Evolutionary conservation across 495 filamentous ascomycete genomes (phyloP).

Genomic region (Bacidia gigantensis): DNA sequence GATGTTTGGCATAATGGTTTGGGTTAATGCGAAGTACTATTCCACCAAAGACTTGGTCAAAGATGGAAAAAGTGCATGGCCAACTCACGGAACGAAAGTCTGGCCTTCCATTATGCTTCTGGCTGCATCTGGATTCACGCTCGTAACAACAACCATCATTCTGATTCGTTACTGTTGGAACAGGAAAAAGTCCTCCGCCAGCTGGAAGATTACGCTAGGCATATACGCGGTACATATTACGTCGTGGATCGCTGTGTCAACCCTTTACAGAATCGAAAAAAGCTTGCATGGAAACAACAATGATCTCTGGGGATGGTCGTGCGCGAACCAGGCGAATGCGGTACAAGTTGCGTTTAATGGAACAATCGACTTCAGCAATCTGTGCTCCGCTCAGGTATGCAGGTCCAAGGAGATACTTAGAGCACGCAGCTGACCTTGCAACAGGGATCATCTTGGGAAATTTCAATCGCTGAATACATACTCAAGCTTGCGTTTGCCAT

Average conservation of each 20-base stretch:
- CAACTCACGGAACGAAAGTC: conserved; percentile 5
- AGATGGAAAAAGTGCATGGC: conserved; percentile 12
- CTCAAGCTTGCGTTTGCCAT: conserved; percentile 11
- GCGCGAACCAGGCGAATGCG: conserved; percentile 3
- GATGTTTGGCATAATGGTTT: conserved; percentile 12
- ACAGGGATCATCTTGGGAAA: conserved; percentile 10
- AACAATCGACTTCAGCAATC: conserved; percentile 5
- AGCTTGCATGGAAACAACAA: conserved; percentile 1
- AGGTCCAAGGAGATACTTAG: neutral
- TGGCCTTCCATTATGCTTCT: conserved; percentile 17
- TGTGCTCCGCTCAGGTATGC: conserved; percentile 11
- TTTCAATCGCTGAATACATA: conserved; percentile 11
- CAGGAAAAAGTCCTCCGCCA: conserved; percentile 1
- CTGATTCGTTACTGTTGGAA: conserved; percentile 12
- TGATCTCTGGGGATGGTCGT: conserved; percentile 16
- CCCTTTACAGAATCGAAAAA: conserved; percentile 15
- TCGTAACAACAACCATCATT: conserved; percentile 2
- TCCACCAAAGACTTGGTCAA: conserved; percentile 1
- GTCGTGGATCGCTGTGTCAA: conserved; percentile 9
- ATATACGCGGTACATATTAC: conserved; percentile 12
- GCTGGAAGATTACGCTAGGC: conserved; percentile 14
- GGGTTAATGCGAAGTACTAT: neutral
- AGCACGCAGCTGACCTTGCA: neutral
- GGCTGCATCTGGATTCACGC: conserved; percentile 7
- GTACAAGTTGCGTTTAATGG: conserved; percentile 9